These are phyloP conservation scores for Platanus orientalis DNA, from an alignment of 164 flowering plant species.

Conservation along the genomic window DNA sequence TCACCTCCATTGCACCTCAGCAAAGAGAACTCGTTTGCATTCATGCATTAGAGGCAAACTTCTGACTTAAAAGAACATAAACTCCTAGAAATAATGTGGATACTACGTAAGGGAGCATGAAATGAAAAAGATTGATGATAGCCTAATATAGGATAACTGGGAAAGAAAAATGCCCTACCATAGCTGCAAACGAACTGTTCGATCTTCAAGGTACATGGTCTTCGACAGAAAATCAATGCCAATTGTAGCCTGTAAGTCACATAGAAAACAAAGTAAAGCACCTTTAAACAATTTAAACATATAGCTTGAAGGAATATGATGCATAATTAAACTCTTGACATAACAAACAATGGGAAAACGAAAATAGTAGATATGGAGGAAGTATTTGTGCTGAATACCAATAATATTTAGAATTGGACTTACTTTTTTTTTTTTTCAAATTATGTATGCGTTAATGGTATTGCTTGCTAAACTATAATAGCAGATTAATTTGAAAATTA, in stretches of 20 bases:
- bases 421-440: too few species aligned
- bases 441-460: too few species aligned
- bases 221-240: slow-evolving; percentile 91
- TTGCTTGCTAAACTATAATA: too few species aligned
- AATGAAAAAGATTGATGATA: not conserved
- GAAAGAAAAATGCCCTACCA: slow-evolving; percentile 47
- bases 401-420: not conserved
- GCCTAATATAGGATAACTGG: slow-evolving; percentile 4
- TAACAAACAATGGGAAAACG: not conserved
- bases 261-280: not conserved
- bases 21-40: not conserved
- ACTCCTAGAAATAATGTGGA: not conserved
- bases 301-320: not conserved
- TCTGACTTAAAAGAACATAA: not conserved
- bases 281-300: not conserved
- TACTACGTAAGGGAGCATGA: not conserved
- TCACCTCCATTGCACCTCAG: not conserved
- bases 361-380: not conserved
- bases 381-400: not conserved
- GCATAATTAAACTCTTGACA: too few species aligned
- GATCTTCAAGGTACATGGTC: slow-evolving; percentile 92
- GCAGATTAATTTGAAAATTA: not conserved
- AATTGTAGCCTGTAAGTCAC: slow-evolving; percentile 64
- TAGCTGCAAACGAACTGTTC: slow-evolving; percentile 81
- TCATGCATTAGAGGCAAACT: not conserved